Evolutionary conservation across 192 early-diverging fungal genomes (phyloP).

Genomic region (Backusella tarrabulga): DNA sequence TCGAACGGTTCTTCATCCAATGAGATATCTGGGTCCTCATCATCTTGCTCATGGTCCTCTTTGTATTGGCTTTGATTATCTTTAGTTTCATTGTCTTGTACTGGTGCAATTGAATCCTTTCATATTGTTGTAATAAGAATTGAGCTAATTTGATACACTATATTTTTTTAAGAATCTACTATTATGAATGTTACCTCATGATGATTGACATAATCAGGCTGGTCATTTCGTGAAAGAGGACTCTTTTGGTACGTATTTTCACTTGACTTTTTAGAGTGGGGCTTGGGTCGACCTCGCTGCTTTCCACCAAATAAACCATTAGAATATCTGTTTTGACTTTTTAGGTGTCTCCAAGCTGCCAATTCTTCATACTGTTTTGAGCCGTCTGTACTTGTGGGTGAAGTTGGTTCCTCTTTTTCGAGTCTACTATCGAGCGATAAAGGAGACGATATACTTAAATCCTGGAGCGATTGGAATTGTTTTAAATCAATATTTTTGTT

Average conservation of each 20-base stretch:
- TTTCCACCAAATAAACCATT: slow-evolving; percentile 29
- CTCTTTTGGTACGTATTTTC: slow-evolving; percentile 6
- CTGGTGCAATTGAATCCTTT: not conserved
- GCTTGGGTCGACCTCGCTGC: slow-evolving; percentile 20
- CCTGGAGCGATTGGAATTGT: not conserved
- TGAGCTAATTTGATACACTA: not conserved
- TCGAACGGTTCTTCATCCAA: slow-evolving; percentile 8
- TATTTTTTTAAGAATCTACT: not conserved
- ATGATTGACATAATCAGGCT: not conserved
- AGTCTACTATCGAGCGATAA: not conserved
- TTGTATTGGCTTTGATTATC: not conserved
- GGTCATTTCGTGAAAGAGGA: slow-evolving; percentile 5
- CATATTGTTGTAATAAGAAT: not conserved
- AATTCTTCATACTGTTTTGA: slow-evolving; percentile 21
- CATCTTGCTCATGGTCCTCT: not conserved
- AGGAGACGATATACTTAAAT: not conserved
- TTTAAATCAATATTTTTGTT: not conserved
- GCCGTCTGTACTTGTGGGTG: not conserved
- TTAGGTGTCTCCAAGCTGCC: slow-evolving; percentile 19
- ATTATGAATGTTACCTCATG: not conserved
- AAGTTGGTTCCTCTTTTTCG: not conserved
- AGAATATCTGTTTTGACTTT: slow-evolving; percentile 23
- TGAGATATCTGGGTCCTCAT: not conserved
- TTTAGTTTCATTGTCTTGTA: not conserved
- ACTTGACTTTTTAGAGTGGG: not conserved